Base-by-base conservation (phyloP, 2,329 filamentous ascomycete species). In the Hypoxylon sp. region DNA sequence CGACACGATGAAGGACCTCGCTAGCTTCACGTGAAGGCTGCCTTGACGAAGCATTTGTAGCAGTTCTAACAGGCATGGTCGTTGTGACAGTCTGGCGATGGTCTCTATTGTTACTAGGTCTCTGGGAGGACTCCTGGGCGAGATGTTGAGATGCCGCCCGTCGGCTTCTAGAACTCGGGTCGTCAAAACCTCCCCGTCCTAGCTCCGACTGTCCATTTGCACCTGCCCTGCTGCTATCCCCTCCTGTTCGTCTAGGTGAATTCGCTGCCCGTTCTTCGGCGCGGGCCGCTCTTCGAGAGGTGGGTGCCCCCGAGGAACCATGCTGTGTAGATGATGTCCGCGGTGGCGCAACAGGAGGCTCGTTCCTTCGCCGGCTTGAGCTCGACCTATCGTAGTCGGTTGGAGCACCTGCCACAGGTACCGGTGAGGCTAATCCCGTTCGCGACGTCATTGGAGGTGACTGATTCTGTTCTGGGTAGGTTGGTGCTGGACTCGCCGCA, bases 301-400 rank as follows among this genome's bases (percentile, higher is more conserved):
- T 80, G 14, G 82, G 77, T 28, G 75, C 65, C 28, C 70, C 73
- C 1, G 78, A 61, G 72, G 72, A 74, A 65, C 73, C 80, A 78
- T 82, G 85, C 71, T 89, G 87, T 70, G 89, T 91, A 46, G 93
- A 96, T 13, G 94, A 97, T 6, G 92, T 94, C 75, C 94, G 89
- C 36, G 93, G 92, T 51, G 92, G 94, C 60, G 91, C 90, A 73
- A 93, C 86, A 23, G 92, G 91, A 58, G 91, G 89, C 82, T 86
- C 89, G 80, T 84, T 87, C 80, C 81, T 87, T 81, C 84, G 82
- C 75, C 85, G 83, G 74, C 86, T 85, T 68, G 84, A 81, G 62
- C 82, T 75, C 19, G 82, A 74, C 28, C 81, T 78, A 41, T 82
- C 78, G 48, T 84, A 81, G 50, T 86, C 81, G 64, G 80, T 74